Evolutionary conservation across 164 flowering plant species (phyloP).

Genomic region (Magnolia changhungtana): DNA sequence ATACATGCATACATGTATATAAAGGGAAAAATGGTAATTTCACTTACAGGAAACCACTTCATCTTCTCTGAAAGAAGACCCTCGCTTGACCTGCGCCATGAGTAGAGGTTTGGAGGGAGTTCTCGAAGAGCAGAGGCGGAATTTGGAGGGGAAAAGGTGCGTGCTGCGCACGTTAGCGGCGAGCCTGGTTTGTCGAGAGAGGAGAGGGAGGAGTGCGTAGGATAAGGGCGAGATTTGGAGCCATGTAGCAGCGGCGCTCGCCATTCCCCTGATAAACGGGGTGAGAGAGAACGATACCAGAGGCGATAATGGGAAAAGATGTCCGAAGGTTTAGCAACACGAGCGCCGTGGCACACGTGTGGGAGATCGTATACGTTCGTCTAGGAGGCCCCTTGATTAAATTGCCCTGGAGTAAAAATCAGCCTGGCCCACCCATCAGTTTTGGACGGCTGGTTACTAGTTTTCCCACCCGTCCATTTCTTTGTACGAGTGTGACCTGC

Average conservation of each 20-base stretch:
- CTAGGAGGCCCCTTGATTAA: too few species aligned
- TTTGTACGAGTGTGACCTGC: too few species aligned
- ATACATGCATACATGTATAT: too few species aligned
- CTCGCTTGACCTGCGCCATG: conserved; percentile 42
- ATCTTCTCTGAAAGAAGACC: conserved; percentile 30
- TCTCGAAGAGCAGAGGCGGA: conserved; percentile 12
- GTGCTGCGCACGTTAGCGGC: conserved; percentile 12
- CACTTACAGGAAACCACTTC: conserved; percentile 47
- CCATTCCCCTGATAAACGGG: conserved; percentile 21
- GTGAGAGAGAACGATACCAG: background rate
- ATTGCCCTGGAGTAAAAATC: too few species aligned
- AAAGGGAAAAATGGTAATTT: background rate
- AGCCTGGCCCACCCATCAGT: too few species aligned
- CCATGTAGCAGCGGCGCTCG: conserved; percentile 15
- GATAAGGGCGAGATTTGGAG: conserved; percentile 26
- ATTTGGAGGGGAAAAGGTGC: conserved; percentile 18
- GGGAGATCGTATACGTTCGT: too few species aligned
- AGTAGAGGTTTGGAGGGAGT: conserved; percentile 17
- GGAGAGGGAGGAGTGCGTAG: conserved; percentile 23
- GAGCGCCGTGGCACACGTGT: too few species aligned
- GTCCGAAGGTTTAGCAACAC: background rate
- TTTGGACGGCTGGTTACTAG: too few species aligned
- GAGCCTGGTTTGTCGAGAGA: conserved; percentile 13
- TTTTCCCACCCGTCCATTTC: too few species aligned
- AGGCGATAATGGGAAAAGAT: background rate